phyloP scores from a whole-genome alignment of 2,329 filamentous ascomycete species.

The Teratosphaeria destructans region DNA sequence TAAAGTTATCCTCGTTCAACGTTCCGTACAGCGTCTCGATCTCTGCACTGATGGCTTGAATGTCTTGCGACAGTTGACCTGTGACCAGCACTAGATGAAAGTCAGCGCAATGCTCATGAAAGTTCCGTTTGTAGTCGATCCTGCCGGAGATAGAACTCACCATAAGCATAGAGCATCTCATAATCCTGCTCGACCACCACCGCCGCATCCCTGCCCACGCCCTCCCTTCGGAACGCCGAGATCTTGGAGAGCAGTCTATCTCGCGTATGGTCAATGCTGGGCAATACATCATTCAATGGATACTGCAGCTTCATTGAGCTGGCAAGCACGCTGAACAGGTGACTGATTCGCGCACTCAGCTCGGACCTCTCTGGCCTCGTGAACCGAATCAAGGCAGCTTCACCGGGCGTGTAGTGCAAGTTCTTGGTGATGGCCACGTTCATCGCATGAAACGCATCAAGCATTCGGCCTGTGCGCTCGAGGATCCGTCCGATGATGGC shows the following conservation, averaged over 20 bases:
- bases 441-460: constrained; percentile 94
- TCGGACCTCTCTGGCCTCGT: constrained; percentile 70
- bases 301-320: constrained; percentile 92
- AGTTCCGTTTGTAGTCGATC: too few species aligned
- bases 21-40: constrained; percentile 49
- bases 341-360: constrained; percentile 80
- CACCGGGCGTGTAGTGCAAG: constrained; percentile 62
- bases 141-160: constrained; percentile 29
- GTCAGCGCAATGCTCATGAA: not conserved
- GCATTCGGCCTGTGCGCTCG: constrained; percentile 67
- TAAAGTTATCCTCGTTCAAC: constrained; percentile 50
- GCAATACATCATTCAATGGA: constrained; percentile 78
- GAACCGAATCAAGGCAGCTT: constrained; percentile 68
- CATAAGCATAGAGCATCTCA: constrained; percentile 86
- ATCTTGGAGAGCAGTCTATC: constrained; percentile 80
- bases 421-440: constrained; percentile 82
- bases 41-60: constrained; percentile 19
- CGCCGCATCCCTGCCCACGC: constrained; percentile 32
- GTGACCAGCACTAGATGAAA: constrained; percentile 46
- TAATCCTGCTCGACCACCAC: constrained; percentile 67
- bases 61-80: constrained; percentile 33
- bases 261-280: constrained; percentile 67
- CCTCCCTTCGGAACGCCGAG: constrained; percentile 71
- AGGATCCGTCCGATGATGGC: constrained; percentile 64
- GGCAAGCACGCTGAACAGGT: constrained; percentile 75